phyloP scores from a whole-genome alignment of 768 basidiomycete genomes.

The Rhizopogon roseolus region DNA sequence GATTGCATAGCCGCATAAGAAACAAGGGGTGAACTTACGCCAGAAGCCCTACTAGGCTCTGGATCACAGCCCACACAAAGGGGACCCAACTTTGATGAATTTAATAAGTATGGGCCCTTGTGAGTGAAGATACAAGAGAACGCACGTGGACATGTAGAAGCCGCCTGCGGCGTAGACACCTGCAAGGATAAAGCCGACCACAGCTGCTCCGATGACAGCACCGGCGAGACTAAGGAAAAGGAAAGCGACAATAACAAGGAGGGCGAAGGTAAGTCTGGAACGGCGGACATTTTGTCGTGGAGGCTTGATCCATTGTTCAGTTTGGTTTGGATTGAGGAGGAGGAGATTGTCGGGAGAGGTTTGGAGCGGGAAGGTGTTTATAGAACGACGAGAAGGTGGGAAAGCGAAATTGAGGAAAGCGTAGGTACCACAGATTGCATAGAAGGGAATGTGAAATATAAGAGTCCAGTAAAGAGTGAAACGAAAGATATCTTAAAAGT shows the following conservation, averaged over 20 bases:
- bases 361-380: slow-evolving; percentile 3
- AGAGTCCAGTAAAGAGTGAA: slow-evolving; percentile 47
- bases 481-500: slow-evolving; percentile 32
- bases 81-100: slow-evolving; percentile 34
- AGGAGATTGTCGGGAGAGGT: background rate
- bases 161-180: slow-evolving; percentile 33
- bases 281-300: slow-evolving; percentile 28
- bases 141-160: slow-evolving; percentile 39
- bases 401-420: slow-evolving; percentile 38
- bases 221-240: slow-evolving; percentile 28
- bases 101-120: background rate
- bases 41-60: slow-evolving; percentile 34
- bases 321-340: background rate
- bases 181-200: slow-evolving; percentile 34
- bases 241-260: slow-evolving; percentile 36
- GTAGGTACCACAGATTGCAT: slow-evolving; percentile 33
- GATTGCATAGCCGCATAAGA: background rate
- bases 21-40: slow-evolving; percentile 24
- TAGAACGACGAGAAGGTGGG: slow-evolving; percentile 23
- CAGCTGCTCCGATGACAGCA: slow-evolving; percentile 34
- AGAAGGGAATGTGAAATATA: slow-evolving; percentile 41
- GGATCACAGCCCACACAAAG: slow-evolving; percentile 37
- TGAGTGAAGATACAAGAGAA: slow-evolving; percentile 1
- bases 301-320: slow-evolving; percentile 8
- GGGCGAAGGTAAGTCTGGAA: slow-evolving; percentile 33